Percentiles rank a stretch among this genome's conserved stretches.
Evolutionary conservation across 495 filamentous ascomycete species (phyloP).

Genomic region (Podospora sp.): DNA sequence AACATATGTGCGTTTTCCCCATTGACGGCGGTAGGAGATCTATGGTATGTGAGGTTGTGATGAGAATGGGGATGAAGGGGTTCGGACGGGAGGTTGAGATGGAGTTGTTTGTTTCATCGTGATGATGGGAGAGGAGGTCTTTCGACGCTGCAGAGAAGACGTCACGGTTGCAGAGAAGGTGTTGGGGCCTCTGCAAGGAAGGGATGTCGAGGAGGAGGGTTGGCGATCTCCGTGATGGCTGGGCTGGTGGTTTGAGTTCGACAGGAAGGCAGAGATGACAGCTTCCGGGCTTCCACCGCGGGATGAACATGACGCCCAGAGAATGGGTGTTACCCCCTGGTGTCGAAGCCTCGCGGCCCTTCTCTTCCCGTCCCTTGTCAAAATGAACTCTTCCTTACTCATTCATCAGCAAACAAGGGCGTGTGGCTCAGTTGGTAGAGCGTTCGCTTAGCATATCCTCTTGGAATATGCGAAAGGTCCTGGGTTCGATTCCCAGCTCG

Average conservation of each 20-base stretch:
- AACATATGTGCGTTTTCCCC: not conserved
- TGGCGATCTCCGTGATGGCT: not conserved
- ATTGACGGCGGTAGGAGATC: not conserved
- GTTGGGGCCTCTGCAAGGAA: not conserved
- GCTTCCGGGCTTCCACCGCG: not conserved
- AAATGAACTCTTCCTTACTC: not conserved
- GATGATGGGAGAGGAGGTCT: not conserved
- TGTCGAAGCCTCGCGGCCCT: not conserved
- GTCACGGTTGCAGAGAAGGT: not conserved
- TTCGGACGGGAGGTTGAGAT: not conserved
- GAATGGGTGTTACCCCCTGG: not conserved
- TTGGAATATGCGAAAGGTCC: not conserved
- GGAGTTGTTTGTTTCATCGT: not conserved
- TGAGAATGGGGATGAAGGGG: not conserved
- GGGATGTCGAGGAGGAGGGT: not conserved
- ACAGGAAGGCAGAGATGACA: too few species aligned
- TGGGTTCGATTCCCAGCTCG: not conserved
- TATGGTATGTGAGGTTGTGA: not conserved
- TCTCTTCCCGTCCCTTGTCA: not conserved
- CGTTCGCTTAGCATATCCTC: not conserved
- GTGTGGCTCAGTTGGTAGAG: not conserved
- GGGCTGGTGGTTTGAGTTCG: not conserved
- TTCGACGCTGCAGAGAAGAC: not conserved
- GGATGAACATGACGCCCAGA: not conserved
- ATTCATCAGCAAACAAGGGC: not conserved